phyloP scores from a whole-genome alignment of 2,329 filamentous ascomycete species.

The Trichoderma lentiforme region DNA sequence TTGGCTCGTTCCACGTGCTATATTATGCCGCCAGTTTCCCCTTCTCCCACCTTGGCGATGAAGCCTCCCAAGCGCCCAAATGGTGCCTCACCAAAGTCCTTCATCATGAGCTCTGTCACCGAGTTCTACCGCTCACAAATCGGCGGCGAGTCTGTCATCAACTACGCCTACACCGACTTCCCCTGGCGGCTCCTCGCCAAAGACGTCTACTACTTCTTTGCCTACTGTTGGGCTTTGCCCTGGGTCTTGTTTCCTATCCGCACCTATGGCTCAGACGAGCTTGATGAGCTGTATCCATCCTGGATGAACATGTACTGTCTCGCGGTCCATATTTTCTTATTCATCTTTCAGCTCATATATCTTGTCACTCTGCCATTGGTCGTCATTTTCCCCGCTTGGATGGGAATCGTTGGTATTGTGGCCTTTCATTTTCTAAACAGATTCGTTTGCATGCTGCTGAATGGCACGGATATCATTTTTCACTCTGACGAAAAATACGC shows the following conservation, averaged over 20 bases:
- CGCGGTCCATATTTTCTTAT: constrained; percentile 55
- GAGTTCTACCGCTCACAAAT: constrained; percentile 58
- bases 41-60: neutral
- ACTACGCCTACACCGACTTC: constrained; percentile 58
- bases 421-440: constrained; percentile 50
- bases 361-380: constrained; percentile 55
- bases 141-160: constrained; percentile 54
- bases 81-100: neutral
- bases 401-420: constrained; percentile 37
- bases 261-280: constrained; percentile 48
- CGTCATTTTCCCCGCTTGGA: constrained; percentile 48
- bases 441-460: constrained; percentile 48
- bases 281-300: constrained; percentile 64
- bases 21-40: neutral
- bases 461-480: constrained; percentile 49
- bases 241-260: constrained; percentile 58
- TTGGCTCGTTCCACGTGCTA: neutral
- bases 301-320: constrained; percentile 55
- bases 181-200: constrained; percentile 49
- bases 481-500: constrained; percentile 53
- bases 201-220: constrained; percentile 55
- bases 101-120: constrained; percentile 35
- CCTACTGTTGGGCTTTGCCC: constrained; percentile 54
- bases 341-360: constrained; percentile 58
- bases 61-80: neutral